These are phyloP conservation scores for Fusarium albidum DNA, from an alignment of 2,329 filamentous ascomycete species.

Conservation along the genomic window DNA sequence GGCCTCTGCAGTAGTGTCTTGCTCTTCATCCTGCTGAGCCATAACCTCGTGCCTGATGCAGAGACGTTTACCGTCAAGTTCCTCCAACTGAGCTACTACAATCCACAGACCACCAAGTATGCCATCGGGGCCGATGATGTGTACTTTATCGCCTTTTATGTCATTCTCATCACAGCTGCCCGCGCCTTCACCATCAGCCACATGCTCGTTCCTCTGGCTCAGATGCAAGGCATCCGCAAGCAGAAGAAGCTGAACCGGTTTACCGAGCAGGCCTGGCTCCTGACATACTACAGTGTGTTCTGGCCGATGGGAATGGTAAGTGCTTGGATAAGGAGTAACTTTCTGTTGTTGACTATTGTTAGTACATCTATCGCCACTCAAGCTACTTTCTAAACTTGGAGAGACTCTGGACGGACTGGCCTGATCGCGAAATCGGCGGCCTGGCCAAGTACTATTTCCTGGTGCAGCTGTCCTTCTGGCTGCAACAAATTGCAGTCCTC, in stretches of 20 bases:
- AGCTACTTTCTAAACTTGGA: constrained; percentile 79
- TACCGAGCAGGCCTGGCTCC: constrained; percentile 90
- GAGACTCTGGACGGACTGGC: constrained; percentile 86
- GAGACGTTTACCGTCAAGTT: constrained; percentile 72
- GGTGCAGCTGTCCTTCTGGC: constrained; percentile 87
- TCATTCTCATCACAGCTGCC: constrained; percentile 84
- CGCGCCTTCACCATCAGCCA: constrained; percentile 88
- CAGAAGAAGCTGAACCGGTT: constrained; percentile 82
- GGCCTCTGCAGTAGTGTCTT: too few relatives aligned
- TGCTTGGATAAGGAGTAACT: constrained; percentile 13
- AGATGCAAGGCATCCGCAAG: constrained; percentile 73
- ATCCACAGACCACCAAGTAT: constrained; percentile 72
- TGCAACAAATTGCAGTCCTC: constrained; percentile 92
- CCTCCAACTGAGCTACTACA: constrained; percentile 84
- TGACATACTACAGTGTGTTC: constrained; percentile 81
- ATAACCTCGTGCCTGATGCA: too few relatives aligned
- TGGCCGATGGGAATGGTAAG: constrained; percentile 87
- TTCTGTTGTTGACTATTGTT: neutral
- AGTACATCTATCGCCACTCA: constrained; percentile 83
- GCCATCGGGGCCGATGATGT: constrained; percentile 79
- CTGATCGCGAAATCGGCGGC: constrained; percentile 75
- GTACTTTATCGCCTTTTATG: constrained; percentile 79
- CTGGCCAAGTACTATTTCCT: constrained; percentile 89
- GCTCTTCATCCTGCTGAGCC: too few relatives aligned
- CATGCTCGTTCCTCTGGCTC: constrained; percentile 79